phyloP scores from a whole-genome alignment of 192 early-diverging fungal species.

The Backusella liffmaniae region DNA sequence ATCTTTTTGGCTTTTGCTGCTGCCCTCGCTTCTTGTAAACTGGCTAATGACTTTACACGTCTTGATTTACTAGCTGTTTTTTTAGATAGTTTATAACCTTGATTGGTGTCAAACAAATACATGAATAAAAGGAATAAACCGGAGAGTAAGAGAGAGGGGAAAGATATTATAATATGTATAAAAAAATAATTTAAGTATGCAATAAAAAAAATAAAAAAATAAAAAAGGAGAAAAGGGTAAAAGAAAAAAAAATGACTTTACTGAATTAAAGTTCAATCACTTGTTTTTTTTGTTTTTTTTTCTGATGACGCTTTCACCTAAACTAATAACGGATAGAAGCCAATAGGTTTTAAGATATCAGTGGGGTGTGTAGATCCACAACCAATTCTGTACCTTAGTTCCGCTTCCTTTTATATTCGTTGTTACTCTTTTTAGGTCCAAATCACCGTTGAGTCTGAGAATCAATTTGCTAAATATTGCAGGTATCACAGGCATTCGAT shows the following conservation, averaged over 20 bases:
- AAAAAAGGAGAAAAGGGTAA: neutral
- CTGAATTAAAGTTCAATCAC: neutral
- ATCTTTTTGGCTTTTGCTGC: slow-evolving; percentile 28
- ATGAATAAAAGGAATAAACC: neutral
- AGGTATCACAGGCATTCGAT: neutral
- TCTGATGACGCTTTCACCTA: neutral
- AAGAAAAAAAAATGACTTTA: neutral
- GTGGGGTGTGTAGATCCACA: neutral
- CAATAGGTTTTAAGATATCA: neutral
- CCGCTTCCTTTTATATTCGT: slow-evolving; percentile 2
- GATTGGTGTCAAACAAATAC: slow-evolving; percentile 1
- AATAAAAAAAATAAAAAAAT: neutral
- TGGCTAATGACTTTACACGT: neutral
- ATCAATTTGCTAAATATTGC: neutral
- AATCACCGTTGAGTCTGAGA: neutral
- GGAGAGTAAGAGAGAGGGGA: neutral
- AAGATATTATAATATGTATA: neutral
- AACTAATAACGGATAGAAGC: neutral
- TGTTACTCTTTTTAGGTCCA: slow-evolving; percentile 1
- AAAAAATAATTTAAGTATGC: neutral
- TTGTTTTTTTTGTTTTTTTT: neutral
- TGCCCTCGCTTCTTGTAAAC: slow-evolving; percentile 19
- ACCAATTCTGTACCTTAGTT: neutral
- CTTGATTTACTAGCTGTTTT: neutral
- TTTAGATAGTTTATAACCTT: neutral